Conservation (phyloP, 2,329 filamentous ascomycete genomes). For the Berkeleyomyces basicola region DNA sequence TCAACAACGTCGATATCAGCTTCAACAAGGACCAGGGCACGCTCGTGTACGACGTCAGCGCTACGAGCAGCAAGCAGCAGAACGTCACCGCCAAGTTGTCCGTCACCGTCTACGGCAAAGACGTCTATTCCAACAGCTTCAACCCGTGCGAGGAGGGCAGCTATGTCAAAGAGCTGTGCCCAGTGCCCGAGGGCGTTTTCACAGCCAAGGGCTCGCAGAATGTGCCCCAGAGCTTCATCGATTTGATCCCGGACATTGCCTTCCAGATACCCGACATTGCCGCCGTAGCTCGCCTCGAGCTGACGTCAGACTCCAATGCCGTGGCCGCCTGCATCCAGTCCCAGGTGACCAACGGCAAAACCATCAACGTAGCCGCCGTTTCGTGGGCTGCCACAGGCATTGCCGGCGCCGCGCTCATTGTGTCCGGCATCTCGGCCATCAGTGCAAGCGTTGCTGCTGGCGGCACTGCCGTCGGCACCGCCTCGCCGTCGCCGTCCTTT, state of each 20-base stretch:
- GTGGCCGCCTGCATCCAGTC: constrained; percentile 68
- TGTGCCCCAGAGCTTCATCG: constrained; percentile 55
- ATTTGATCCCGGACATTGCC: constrained; percentile 69
- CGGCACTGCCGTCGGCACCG: constrained; percentile 34
- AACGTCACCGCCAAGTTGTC: constrained; percentile 64
- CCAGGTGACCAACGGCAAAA: constrained; percentile 73
- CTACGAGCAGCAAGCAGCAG: constrained; percentile 54
- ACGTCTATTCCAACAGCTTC: constrained; percentile 65
- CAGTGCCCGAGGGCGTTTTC: constrained; percentile 63
- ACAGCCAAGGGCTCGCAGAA: constrained; percentile 52
- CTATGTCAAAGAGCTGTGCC: constrained; percentile 55
- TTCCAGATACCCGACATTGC: constrained; percentile 85
- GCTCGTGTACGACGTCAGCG: constrained; percentile 68
- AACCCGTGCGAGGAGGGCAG: constrained; percentile 60
- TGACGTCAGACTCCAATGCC: constrained; percentile 43
- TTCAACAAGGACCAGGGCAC: constrained; percentile 62
- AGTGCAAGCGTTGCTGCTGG: constrained; percentile 36
- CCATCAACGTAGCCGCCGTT: constrained; percentile 55
- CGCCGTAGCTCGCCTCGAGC: constrained; percentile 62
- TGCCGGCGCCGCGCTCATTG: constrained; percentile 62
- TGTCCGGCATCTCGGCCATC: constrained; percentile 56
- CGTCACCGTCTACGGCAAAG: constrained; percentile 69
- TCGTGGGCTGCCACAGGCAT: constrained; percentile 73
- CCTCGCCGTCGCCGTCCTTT: constrained; percentile 61
- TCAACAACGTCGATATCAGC: constrained; percentile 57